Base-by-base conservation (phyloP, 257 asterid species). In the Salvia miltiorrhiza region DNA sequence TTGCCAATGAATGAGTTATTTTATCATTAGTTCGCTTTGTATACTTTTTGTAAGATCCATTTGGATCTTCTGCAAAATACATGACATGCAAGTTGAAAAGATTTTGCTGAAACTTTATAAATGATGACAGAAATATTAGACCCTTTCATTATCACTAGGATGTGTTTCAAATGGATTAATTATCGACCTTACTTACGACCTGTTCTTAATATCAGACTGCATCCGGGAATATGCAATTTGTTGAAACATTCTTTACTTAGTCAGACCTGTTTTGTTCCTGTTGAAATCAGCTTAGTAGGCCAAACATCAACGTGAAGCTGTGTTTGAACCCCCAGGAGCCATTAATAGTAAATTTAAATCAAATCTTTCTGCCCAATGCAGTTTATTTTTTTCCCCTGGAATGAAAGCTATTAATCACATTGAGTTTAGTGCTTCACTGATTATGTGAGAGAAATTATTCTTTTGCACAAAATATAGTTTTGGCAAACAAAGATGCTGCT, bases 1-100 rank as follows among this genome's bases (percentile, higher is more conserved):
- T 72, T 72, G 45, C 44, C 57, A 26, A 26, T 56, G 56, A 56
- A 56, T 68, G 14, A 24, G 35, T 55, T 43, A 26, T n/a, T 17
- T 2, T 23, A 52, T 60, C 14, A 8, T 21, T 35, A 26, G 61
- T 21, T 24, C 21, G 24, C 54, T 16, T 9, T 37, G 26, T 21
- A 9, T 30, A 16, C 41, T 5, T 30, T 71, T 19, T 20, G 56
- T 28, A 19, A 54, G 43, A 64, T 64, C 67, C 52, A 43, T 47
- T 17, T 32, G 7, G 63, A 59, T 19, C 69, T 59, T 59, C 37
- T 30, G 40, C 28, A 44, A 50, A 32, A 44, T 57, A 58, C 50
- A 44, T 11, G 19, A 39, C 19, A 30, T 69, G 50, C 59, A 57
- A 30, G 17, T 28, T 17, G 28, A 26, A 13, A 33, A 59, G 40